Base-by-base conservation (phyloP, 176 grass and related monocot species). In the Oryza glumipatula region DNA sequence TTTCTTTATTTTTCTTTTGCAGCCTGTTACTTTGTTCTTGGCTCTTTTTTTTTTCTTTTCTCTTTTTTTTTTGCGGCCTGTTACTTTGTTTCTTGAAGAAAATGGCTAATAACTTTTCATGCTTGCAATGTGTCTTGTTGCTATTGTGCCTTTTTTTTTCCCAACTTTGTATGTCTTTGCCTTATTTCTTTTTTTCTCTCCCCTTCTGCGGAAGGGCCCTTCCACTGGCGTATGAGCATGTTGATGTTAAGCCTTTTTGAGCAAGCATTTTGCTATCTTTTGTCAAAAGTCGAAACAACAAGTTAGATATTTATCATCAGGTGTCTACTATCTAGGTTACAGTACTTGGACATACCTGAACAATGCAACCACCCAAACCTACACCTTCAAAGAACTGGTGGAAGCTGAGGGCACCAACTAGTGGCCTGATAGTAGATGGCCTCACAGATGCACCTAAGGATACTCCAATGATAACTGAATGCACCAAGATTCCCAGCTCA, bases 331-430 rank as follows among this genome's bases (percentile, higher is more conserved):
- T 80, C 13, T 63, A 39, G 11, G 49, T 65, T 76, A 15, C 56
- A 46, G 51, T 66, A 38, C 26, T 73, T 46, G 46, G 2, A 69
- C 56, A 39, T 87, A 94, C 96, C 96, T 98, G 96, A 63, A 98
- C 89, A 75, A 98, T 98, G 81, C 83, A 98, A 61, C 96, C 89
- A 75, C 96, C 96, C 65, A 98, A 88, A 17, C 96, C 96, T 67
- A 98, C 84, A 24, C 96, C 96, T 95, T 98, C 96, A 73, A 98
- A 98, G 90, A 98, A 98, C 70, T 98, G 96, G 81, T 98, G 96
- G 89, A 98, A 98, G 73, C 96, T 98, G 65, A 98, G 77, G 74
- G 96, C 96, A 81, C 93, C 91, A 43, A 98, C 93, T 28, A 98
- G 91, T 66, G 96, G 91, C 83, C 89, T 90, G 32, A 98, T 98